Evolutionary conservation across 495 filamentous ascomycete species (phyloP).

Genomic region (Neurospora intermedia): DNA sequence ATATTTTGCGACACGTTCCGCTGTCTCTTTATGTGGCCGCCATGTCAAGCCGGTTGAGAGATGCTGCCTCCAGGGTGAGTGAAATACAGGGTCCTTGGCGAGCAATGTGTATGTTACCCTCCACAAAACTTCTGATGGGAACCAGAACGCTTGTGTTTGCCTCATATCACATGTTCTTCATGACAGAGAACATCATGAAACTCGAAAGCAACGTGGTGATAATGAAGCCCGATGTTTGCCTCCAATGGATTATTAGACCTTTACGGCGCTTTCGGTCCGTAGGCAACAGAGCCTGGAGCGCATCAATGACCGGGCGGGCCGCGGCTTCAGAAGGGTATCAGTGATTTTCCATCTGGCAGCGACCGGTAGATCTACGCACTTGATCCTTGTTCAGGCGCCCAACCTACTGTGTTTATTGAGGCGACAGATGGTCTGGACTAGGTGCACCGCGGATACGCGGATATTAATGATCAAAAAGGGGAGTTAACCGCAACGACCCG

Average conservation of each 20-base stretch:
- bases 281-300: not conserved
- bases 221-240: not conserved
- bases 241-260: not conserved
- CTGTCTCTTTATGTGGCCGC: not conserved
- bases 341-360: not conserved
- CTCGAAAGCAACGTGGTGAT: not conserved
- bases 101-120: not conserved
- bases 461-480: not conserved
- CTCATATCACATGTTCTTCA: not conserved
- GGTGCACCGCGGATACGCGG: not conserved
- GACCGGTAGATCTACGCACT: not conserved
- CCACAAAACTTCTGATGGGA: not conserved
- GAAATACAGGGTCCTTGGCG: not conserved
- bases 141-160: not conserved
- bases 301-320: not conserved
- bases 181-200: not conserved
- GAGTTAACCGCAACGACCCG: not conserved
- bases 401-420: not conserved
- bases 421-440: not conserved
- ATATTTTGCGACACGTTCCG: not conserved
- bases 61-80: not conserved
- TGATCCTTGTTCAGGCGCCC: not conserved
- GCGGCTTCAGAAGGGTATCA: not conserved
- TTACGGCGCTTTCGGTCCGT: not conserved
- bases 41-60: not conserved